Base-by-base conservation (phyloP, 2,329 filamentous ascomycete genomes). In the Ascomycota sp. region DNA sequence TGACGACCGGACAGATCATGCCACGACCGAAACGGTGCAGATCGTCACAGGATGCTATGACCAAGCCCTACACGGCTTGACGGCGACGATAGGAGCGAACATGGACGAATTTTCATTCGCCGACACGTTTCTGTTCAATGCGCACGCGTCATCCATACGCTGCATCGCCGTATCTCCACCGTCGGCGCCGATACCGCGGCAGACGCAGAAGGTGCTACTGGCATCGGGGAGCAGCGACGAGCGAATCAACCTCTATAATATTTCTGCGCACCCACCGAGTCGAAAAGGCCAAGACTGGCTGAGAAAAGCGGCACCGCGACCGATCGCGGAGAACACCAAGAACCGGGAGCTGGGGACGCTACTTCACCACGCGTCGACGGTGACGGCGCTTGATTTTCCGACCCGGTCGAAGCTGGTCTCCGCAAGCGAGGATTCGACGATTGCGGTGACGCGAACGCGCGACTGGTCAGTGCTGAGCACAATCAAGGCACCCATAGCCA, bases 1-100 rank as follows among this genome's bases (percentile, higher is more conserved):
- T 23, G 19, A 29, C 17, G 8, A 6, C 24, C 2, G 8, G 9
- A 20, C 32, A 23, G n/a, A 33, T 15, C 28, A 33, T 19, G 17
- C 25, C 24, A 23, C 34, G 27, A 41, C 49, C 26, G 53, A 70
- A 40, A 74, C 75, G n/a, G 63, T 95, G 34, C 89, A 95, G 52
- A 75, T 98, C 39, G 65, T 95, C 35, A 75, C 82, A 6, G 89
- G 89, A 28, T 94, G 85, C 31, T 98, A 98, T 55, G 89, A 98
- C 48, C 70, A 83, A 38, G 72, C 91, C 29, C 66, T 98, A 13
- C 89, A 98, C 51, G 89, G 89, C 35, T 65, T 94, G 43, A 81
- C 78, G 7, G 83, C 78, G n/a, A 70, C 70, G 2, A 59, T 92
- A 30, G 38, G 42, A 21, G 30, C 39, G 21, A 38, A 20, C 8